phyloP scores from a whole-genome alignment of 177 flowering plant genomes.

The Tripterygium wilfordii region DNA sequence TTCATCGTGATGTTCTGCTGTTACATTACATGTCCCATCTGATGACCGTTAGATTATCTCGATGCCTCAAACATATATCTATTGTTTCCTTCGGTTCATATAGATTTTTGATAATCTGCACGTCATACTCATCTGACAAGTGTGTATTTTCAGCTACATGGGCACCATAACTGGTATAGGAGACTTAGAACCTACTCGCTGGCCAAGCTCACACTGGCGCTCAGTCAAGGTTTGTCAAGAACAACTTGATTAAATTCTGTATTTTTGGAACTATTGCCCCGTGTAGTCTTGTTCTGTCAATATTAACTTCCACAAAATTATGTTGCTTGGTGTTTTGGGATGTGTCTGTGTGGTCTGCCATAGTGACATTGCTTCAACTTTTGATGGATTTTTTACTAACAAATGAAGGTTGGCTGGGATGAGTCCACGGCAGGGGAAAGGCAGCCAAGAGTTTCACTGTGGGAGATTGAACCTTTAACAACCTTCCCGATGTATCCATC shows the following conservation, averaged over 20 bases:
- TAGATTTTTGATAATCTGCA: not conserved
- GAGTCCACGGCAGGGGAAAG: conserved; percentile 96
- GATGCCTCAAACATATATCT: no score
- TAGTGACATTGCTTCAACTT: not conserved
- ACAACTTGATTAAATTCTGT: not conserved
- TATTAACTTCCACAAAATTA: no score
- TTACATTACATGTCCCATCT: no score
- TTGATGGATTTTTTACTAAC: conserved; percentile 1
- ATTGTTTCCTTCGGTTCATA: not conserved
- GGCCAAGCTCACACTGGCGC: conserved; percentile 94
- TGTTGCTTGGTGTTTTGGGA: no score
- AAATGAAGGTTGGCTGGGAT: conserved; percentile 93
- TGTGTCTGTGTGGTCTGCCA: no score
- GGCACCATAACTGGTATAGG: conserved; percentile 91
- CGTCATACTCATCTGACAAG: not conserved
- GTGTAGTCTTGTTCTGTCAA: no score
- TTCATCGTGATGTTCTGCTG: no score
- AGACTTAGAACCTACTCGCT: conserved; percentile 74
- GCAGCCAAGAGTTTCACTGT: conserved; percentile 92
- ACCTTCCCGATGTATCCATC: conserved; percentile 97
- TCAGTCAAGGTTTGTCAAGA: conserved; percentile 70
- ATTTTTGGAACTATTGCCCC: not conserved
- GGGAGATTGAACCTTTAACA: conserved; percentile 96
- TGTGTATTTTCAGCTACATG: conserved; percentile 59
- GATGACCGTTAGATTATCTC: no score